phyloP scores from a whole-genome alignment of 106 monocot species.

The Platanthera zijinensis region DNA sequence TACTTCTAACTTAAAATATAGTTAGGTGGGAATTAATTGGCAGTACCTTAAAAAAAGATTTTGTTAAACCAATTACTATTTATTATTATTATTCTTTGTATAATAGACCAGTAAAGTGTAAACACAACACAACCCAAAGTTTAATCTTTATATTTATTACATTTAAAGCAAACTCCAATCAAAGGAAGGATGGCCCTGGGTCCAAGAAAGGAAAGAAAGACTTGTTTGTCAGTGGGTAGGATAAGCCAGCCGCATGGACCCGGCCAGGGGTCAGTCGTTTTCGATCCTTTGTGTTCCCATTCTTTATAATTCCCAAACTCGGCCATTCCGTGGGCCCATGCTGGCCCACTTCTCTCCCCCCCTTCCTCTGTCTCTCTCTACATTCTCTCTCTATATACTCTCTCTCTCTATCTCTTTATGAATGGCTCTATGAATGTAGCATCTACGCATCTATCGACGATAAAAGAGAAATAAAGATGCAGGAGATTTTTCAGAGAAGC shows the following conservation, averaged over 20 bases:
- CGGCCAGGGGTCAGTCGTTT: conserved; percentile 3
- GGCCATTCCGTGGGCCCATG: background rate
- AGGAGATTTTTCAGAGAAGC: background rate
- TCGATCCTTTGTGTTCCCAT: background rate
- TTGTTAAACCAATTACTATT: background rate
- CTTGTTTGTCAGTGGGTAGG: background rate
- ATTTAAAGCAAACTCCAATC: no score
- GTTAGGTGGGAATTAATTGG: background rate
- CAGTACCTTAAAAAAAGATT: background rate
- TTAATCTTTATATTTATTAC: no score
- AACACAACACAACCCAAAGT: background rate
- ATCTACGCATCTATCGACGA: background rate
- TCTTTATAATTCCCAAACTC: background rate
- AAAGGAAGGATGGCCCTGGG: background rate
- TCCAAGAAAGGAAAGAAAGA: background rate
- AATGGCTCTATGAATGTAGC: background rate
- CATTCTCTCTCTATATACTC: background rate
- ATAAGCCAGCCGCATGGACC: background rate
- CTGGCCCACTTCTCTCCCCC: background rate
- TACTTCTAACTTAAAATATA: background rate
- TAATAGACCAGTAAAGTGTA: background rate
- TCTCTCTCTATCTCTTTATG: background rate
- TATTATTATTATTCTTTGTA: background rate
- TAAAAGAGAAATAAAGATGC: background rate
- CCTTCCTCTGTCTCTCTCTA: no score